These are phyloP conservation scores for Myriosclerotinia curreyana DNA, from an alignment of 2,329 filamentous ascomycete species.

Conservation along the genomic window DNA sequence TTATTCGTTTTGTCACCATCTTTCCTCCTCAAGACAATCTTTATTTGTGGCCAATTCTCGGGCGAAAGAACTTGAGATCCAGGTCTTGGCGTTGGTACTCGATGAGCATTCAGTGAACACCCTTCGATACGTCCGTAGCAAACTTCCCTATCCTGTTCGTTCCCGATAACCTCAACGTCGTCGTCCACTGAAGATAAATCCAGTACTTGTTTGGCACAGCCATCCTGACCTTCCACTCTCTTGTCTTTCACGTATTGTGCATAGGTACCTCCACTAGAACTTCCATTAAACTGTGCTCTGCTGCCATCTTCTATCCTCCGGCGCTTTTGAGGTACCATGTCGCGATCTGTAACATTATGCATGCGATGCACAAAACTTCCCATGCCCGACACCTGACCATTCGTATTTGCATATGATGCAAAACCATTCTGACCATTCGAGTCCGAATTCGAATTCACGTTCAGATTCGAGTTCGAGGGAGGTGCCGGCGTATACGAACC, in stretches of 20 bases:
- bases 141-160: slow-evolving; percentile 66
- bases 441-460: neutral
- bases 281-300: slow-evolving; percentile 46
- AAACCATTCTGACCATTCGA: slow-evolving; percentile 25
- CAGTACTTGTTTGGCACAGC: slow-evolving; percentile 41
- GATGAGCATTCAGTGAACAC: slow-evolving; percentile 62
- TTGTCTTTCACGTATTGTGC: slow-evolving; percentile 65
- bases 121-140: slow-evolving; percentile 77
- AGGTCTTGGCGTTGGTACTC: slow-evolving; percentile 67
- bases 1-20: slow-evolving; percentile 53
- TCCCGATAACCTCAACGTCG: slow-evolving; percentile 54
- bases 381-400: slow-evolving; percentile 43
- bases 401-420: slow-evolving; percentile 29
- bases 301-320: slow-evolving; percentile 51
- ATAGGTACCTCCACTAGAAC: slow-evolving; percentile 56
- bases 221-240: slow-evolving; percentile 46
- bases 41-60: slow-evolving; percentile 68
- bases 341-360: slow-evolving; percentile 70
- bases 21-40: slow-evolving; percentile 63
- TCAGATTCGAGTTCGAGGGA: slow-evolving; percentile 2
- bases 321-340: slow-evolving; percentile 61
- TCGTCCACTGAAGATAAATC: slow-evolving; percentile 51
- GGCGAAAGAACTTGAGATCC: slow-evolving; percentile 55
- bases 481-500: slow-evolving; percentile 23
- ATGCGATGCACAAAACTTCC: slow-evolving; percentile 69